phyloP scores from a whole-genome alignment of 805 yeast genomes.

The Ascoidea asiatica region DNA sequence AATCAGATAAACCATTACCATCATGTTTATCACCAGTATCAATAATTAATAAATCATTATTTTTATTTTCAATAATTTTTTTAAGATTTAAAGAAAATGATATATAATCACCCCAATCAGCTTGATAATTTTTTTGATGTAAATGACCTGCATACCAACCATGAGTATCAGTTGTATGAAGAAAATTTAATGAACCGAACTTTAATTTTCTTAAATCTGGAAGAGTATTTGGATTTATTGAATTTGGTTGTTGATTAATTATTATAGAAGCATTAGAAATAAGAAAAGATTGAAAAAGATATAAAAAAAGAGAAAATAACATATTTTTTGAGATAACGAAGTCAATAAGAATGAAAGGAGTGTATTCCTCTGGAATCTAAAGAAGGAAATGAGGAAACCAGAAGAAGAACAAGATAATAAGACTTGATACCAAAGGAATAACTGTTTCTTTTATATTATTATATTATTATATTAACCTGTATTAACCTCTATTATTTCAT shows the following conservation, averaged over 20 bases:
- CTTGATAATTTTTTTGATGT: constrained; percentile 62
- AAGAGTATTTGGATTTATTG: constrained; percentile 20
- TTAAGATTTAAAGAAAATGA: constrained; percentile 48
- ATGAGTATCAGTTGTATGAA: constrained; percentile 95
- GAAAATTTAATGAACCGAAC: constrained; percentile 67
- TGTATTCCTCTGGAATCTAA: too few species aligned
- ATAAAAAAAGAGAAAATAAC: not conserved
- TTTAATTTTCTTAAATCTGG: constrained; percentile 36
- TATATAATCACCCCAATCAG: constrained; percentile 87
- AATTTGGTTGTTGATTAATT: constrained; percentile 17
- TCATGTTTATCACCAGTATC: constrained; percentile 94
- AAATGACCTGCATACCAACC: constrained; percentile 93
- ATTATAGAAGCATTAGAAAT: not conserved
- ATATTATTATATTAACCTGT: too few species aligned
- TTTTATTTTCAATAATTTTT: constrained; percentile 23
- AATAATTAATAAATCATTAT: constrained; percentile 55
- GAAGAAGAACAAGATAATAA: too few species aligned
- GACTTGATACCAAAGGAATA: too few species aligned
- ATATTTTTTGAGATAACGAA: too few species aligned
- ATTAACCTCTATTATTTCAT: too few species aligned
- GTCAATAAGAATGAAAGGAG: too few species aligned
- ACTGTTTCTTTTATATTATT: too few species aligned
- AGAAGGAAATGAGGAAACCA: too few species aligned
- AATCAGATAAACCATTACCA: constrained; percentile 84
- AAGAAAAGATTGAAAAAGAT: not conserved